phyloP scores from a whole-genome alignment of 78 protist species.

The Guillardia theta region DNA sequence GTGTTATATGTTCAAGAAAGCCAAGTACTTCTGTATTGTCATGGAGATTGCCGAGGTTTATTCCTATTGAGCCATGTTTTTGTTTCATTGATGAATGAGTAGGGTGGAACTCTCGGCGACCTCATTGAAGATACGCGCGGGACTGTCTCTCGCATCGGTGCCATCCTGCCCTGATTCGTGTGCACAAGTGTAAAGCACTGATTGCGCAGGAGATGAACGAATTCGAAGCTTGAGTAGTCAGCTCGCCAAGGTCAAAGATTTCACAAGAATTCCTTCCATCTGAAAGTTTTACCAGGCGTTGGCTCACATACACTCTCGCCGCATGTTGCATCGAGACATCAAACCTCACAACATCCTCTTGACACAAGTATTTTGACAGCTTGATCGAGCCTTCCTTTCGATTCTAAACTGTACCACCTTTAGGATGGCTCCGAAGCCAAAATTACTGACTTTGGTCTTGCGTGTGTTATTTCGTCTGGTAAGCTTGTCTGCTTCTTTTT shows the following conservation, averaged over 20 bases:
- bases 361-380: too few relatives aligned
- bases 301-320: constrained; percentile 5
- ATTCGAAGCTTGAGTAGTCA: background rate
- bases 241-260: background rate
- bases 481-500: too few relatives aligned
- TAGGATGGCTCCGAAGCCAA: background rate
- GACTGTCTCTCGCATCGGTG: background rate
- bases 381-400: too few relatives aligned
- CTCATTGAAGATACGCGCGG: background rate
- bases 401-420: too few relatives aligned
- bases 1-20: background rate
- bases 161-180: background rate
- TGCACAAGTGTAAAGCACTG: background rate
- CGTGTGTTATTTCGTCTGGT: constrained; percentile 23
- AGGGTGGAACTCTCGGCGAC: constrained; percentile 9
- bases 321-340: constrained; percentile 22
- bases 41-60: constrained; percentile 27
- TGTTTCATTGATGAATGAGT: too few relatives aligned
- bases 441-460: constrained; percentile 24
- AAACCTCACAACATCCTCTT: constrained; percentile 26
- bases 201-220: too few relatives aligned
- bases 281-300: too few relatives aligned
- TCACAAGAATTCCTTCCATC: too few relatives aligned
- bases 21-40: constrained; percentile 33
- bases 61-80: too few relatives aligned